Base-by-base conservation (phyloP, 2,329 filamentous ascomycete genomes). In the Sporothrix dimorphospora region DNA sequence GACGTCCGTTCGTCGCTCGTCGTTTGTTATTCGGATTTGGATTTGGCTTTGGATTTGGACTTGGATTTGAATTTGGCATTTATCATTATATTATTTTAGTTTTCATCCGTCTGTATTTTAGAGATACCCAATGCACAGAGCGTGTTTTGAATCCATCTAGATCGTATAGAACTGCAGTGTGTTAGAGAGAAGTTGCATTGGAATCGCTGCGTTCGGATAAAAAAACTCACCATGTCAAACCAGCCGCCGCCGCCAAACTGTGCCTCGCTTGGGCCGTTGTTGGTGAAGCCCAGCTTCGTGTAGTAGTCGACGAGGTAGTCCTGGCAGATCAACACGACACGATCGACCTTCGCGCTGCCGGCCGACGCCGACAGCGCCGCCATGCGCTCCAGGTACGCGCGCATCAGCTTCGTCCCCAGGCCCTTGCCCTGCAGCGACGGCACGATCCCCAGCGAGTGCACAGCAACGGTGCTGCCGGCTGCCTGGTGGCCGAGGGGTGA, bases 381-480 rank as follows among this genome's bases (percentile, higher is more conserved):
- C 81, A 96, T 91, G 70, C 92, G 88, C 79, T 94, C 90, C 71
- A 94, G 85, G 78, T 94, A 97, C 3, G 91, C 87, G 80, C 89
- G 90, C 83, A 97, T 85, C 73, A 97, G 82, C 24, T 91, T 89
- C 74, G 87, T 89, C 19, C 92, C 94, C 2, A 97, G 84, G 0
- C 93, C 92, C 72, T 90, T 89, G 45, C 88, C 85, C 75, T 96
- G 93, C 72, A 94, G 89, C 73, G 90, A 88, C 0, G 93, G 93
- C 71, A 92, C 85, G 6, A 97, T 90, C 21, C 92, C 93, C 5
- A 98, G 85, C 0, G 92, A 95, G 81, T 98, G 94, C 67, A 97
- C 82, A 71, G 90, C 93, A 71, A 97, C 86, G 0, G 93, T 97
- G 57, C 89, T 83, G 51, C 94, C 94, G 19, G 84, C 83, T 72